Conservation (phyloP, 139 green algal genomes). For the Pleodorina starrii region DNA sequence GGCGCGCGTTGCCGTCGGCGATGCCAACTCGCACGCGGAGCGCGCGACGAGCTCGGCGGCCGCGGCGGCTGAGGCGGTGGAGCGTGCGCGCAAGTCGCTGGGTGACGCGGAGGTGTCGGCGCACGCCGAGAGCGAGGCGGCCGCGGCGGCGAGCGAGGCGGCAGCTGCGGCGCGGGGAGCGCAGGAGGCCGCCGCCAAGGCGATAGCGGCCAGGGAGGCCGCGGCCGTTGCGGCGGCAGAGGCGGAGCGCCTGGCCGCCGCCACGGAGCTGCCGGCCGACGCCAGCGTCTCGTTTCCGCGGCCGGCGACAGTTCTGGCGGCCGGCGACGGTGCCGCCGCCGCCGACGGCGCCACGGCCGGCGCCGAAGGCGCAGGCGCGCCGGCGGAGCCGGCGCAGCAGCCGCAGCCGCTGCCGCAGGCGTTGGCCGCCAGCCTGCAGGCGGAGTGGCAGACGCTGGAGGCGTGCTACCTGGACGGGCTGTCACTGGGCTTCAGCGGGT, state of each 20-base stretch:
- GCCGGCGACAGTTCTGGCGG: not conserved
- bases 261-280: conserved; percentile 51
- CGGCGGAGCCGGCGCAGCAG: no score
- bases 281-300: conserved; percentile 40
- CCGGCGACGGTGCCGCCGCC: not conserved
- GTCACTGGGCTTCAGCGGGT: conserved; percentile 51
- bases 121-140: conserved; percentile 61
- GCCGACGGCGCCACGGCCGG: not conserved
- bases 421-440: conserved; percentile 50
- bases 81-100: conserved; percentile 54
- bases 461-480: conserved; percentile 70
- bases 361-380: not conserved
- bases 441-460: conserved; percentile 72
- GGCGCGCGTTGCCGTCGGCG: conserved; percentile 57
- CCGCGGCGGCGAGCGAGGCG: conserved; percentile 64
- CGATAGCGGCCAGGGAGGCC: conserved; percentile 65
- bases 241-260: conserved; percentile 60
- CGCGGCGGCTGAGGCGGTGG: conserved; percentile 61
- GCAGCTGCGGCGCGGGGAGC: conserved; percentile 55
- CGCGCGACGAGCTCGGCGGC: conserved; percentile 51
- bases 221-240: conserved; percentile 63
- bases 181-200: conserved; percentile 61
- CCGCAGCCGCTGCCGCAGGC: conserved; percentile 5
- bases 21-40: conserved; percentile 68
- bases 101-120: conserved; percentile 66